A percentile compares a stretch with the other conserved stretches of the same genome.
Conservation (phyloP, 2,329 filamentous ascomycete species). For the Chrysoporthe deuterocubensis region DNA sequence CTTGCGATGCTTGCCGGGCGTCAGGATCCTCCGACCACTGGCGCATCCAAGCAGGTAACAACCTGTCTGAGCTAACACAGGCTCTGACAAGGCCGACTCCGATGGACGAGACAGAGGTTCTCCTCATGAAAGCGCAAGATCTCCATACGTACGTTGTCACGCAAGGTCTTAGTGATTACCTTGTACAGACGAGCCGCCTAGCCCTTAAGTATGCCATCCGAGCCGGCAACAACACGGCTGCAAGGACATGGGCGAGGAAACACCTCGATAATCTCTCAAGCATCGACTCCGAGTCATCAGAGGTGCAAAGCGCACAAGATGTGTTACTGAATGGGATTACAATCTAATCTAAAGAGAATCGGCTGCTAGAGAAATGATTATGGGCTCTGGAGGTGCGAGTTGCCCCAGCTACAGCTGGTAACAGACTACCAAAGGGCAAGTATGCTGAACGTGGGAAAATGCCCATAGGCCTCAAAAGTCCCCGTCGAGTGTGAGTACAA, state of each 20-base stretch:
- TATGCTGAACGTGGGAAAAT: too few relatives aligned
- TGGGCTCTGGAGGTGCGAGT: neutral
- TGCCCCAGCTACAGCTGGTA: too few relatives aligned
- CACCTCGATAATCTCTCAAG: slow-evolving; percentile 10
- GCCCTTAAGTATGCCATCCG: slow-evolving; percentile 26
- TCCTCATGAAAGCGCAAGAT: slow-evolving; percentile 9
- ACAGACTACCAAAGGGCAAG: too few relatives aligned
- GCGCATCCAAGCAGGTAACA: slow-evolving; percentile 10
- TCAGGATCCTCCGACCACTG: neutral
- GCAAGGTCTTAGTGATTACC: slow-evolving; percentile 31
- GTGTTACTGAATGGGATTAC: neutral
- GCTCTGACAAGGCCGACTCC: neutral
- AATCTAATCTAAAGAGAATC: neutral
- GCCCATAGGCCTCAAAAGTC: too few relatives aligned
- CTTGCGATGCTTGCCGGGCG: slow-evolving; percentile 15
- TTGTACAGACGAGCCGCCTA: slow-evolving; percentile 29
- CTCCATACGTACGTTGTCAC: slow-evolving; percentile 39
- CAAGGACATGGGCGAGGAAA: slow-evolving; percentile 16
- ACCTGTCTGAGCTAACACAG: slow-evolving; percentile 13
- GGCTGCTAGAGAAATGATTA: neutral
- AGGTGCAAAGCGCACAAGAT: neutral
- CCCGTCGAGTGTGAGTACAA: too few relatives aligned
- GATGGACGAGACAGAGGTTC: neutral
- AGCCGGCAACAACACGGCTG: slow-evolving; percentile 12
- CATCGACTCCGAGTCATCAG: slow-evolving; percentile 1